phyloP scores from a whole-genome alignment of 2,329 filamentous ascomycete species.

The Didymella exigua region DNA sequence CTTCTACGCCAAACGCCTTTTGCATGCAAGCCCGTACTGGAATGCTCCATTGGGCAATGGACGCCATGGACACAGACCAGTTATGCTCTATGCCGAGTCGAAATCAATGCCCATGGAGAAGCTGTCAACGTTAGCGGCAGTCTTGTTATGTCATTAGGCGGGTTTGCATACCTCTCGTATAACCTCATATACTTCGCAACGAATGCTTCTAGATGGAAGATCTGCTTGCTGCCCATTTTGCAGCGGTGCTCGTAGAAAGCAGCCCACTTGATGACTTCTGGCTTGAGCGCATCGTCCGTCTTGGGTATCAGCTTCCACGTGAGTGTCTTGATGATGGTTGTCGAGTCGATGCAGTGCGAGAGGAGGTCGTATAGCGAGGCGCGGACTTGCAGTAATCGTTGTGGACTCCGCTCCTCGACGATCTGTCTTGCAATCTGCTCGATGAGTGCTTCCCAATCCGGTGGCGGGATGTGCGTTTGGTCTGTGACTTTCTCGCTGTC shows the following conservation, averaged over 20 bases:
- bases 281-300: constrained; percentile 87
- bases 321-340: constrained; percentile 90
- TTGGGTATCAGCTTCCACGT: constrained; percentile 89
- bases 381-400: constrained; percentile 83
- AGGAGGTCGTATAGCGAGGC: constrained; percentile 96
- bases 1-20: constrained; percentile 26
- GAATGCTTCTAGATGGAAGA: constrained; percentile 97
- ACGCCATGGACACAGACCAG: background rate
- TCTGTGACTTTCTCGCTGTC: constrained; percentile 89
- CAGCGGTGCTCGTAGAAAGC: constrained; percentile 97
- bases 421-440: constrained; percentile 90
- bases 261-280: constrained; percentile 92
- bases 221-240: constrained; percentile 88
- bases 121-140: constrained; percentile 35
- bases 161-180: constrained; percentile 74
- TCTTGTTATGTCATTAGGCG: background rate
- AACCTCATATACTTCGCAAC: constrained; percentile 98
- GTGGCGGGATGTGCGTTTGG: constrained; percentile 85
- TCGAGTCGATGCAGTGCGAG: constrained; percentile 95
- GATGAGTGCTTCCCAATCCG: constrained; percentile 96
- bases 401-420: constrained; percentile 88
- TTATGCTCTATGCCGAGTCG: constrained; percentile 29
- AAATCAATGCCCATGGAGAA: constrained; percentile 74
- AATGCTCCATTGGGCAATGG: background rate
- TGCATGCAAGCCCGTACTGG: background rate